phyloP scores from a whole-genome alignment of 345 rosid genomes.

The Kandelia obovata region DNA sequence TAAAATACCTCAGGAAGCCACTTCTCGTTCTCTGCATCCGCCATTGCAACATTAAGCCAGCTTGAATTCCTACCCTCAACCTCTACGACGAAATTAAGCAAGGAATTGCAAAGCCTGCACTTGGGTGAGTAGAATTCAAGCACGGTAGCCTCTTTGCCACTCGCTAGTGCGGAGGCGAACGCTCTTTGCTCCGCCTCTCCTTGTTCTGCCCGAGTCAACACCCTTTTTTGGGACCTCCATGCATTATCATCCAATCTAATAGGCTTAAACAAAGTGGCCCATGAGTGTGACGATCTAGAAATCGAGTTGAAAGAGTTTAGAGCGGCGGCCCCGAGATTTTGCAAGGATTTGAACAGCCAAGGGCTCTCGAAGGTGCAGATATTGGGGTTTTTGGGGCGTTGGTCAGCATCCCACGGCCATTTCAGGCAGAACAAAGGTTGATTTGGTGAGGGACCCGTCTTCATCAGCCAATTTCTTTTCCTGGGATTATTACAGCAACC shows the following conservation, averaged over 20 bases:
- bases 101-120: constrained; percentile 78
- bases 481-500: too few relatives aligned
- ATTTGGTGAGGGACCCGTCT: constrained; percentile 26
- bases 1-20: constrained; percentile 90
- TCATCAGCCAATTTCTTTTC: too few relatives aligned
- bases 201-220: constrained; percentile 54
- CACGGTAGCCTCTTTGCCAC: constrained; percentile 70
- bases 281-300: constrained; percentile 33
- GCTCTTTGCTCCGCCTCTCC: constrained; percentile 92
- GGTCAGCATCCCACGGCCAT: constrained; percentile 72
- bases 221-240: constrained; percentile 29
- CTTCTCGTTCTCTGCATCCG: constrained; percentile 85
- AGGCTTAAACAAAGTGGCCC: constrained; percentile 27
- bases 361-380: constrained; percentile 56
- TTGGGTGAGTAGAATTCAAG: constrained; percentile 91
- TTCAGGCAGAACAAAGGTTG: constrained; percentile 56
- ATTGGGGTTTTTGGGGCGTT: constrained; percentile 33
- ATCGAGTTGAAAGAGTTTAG: constrained; percentile 43
- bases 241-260: constrained; percentile 13
- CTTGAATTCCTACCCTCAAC: constrained; percentile 64
- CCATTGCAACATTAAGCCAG: constrained; percentile 84
- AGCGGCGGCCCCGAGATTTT: constrained; percentile 55
- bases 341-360: constrained; percentile 75
- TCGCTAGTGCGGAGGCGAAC: constrained; percentile 71
- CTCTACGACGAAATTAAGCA: constrained; percentile 61